Conservation (phyloP, 306 rosid genomes). For the Cucurbita argyrosperma region DNA sequence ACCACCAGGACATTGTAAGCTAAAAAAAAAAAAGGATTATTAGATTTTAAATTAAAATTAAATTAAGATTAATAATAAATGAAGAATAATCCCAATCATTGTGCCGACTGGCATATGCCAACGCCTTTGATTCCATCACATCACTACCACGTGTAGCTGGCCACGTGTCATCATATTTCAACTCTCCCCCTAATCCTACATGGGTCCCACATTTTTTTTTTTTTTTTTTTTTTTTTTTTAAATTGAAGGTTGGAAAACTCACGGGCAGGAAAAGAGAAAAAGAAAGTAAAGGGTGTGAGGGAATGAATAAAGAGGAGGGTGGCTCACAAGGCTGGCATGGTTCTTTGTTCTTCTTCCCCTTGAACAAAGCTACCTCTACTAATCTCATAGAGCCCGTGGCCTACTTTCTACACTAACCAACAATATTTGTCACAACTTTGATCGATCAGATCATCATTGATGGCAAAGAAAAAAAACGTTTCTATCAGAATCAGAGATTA, state of each 20-base stretch:
- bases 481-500: neutral
- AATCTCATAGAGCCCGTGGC: neutral
- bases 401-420: neutral
- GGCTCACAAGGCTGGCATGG: neutral
- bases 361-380: neutral
- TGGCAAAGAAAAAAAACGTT: no score
- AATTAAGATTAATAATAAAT: neutral
- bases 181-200: neutral
- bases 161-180: conserved; percentile 17
- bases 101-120: conserved; percentile 1
- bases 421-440: no score
- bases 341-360: neutral
- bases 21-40: neutral
- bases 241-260: no score
- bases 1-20: neutral
- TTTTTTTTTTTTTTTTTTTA: neutral
- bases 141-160: conserved; percentile 7
- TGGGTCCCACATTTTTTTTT: neutral
- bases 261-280: neutral
- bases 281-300: neutral
- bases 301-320: neutral
- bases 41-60: neutral
- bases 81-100: neutral
- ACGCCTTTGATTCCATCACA: conserved; percentile 1
- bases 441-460: no score